Evolutionary conservation across 2,329 filamentous ascomycete genomes (phyloP).

Genomic region (Aphanoascus verrucosus): DNA sequence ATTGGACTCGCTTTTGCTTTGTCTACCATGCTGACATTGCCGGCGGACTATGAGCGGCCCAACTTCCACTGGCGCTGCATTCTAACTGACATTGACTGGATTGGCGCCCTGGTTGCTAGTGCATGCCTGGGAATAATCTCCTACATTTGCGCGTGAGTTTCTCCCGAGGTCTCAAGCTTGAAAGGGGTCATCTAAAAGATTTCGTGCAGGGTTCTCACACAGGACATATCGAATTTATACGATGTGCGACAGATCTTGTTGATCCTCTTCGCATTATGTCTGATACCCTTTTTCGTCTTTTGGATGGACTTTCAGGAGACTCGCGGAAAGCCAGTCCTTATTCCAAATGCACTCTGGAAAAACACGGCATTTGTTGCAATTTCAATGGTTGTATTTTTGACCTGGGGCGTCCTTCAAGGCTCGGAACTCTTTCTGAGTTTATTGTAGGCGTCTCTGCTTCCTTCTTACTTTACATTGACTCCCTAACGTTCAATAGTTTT

Average conservation of each 20-base stretch:
- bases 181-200: background rate
- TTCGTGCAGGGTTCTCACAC: slow-evolving; percentile 10
- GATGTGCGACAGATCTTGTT: slow-evolving; percentile 5
- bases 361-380: slow-evolving; percentile 46
- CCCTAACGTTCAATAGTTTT: slow-evolving; percentile 30
- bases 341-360: slow-evolving; percentile 54
- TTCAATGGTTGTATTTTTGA: slow-evolving; percentile 42
- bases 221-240: slow-evolving; percentile 11
- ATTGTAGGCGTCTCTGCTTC: slow-evolving; percentile 24
- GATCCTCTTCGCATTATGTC: slow-evolving; percentile 4
- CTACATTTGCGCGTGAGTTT: slow-evolving; percentile 41
- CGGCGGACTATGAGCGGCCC: slow-evolving; percentile 2
- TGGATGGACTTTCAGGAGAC: slow-evolving; percentile 46
- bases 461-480: slow-evolving; percentile 7
- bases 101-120: slow-evolving; percentile 40
- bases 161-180: background rate
- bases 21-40: slow-evolving; percentile 7
- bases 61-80: slow-evolving; percentile 10
- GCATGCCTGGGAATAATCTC: slow-evolving; percentile 41
- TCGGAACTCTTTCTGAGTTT: slow-evolving; percentile 42
- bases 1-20: slow-evolving; percentile 22
- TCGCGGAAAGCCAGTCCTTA: slow-evolving; percentile 42
- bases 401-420: slow-evolving; percentile 38
- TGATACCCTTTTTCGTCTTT: slow-evolving; percentile 40
- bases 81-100: slow-evolving; percentile 42